phyloP scores from a whole-genome alignment of 768 basidiomycete genomes.

The Mycena rosella region DNA sequence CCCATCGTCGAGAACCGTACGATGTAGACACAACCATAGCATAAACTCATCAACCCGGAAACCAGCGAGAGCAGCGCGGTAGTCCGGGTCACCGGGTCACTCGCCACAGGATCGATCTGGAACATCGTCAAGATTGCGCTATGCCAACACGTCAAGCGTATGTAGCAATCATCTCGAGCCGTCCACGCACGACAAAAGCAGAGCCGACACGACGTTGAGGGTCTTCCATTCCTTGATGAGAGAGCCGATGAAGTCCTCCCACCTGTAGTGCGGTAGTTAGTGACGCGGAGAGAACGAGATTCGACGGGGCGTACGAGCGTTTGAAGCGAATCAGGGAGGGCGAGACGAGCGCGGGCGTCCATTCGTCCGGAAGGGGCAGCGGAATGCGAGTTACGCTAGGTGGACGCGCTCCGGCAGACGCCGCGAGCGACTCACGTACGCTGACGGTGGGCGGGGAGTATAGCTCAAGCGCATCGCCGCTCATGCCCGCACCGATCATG shows the following conservation, averaged over 20 bases:
- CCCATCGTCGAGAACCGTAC: constrained; percentile 80
- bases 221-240: constrained; percentile 84
- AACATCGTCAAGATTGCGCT: constrained; percentile 81
- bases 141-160: neutral
- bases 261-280: constrained; percentile 48
- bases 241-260: constrained; percentile 81
- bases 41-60: constrained; percentile 77
- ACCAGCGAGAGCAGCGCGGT: constrained; percentile 74
- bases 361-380: constrained; percentile 67
- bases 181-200: constrained; percentile 60
- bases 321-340: constrained; percentile 76
- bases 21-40: constrained; percentile 81
- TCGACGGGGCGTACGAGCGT: constrained; percentile 43
- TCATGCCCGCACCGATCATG: constrained; percentile 59
- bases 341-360: constrained; percentile 66
- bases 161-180: neutral
- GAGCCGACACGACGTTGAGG: constrained; percentile 76
- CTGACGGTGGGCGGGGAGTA: constrained; percentile 7
- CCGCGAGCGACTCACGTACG: constrained; percentile 37
- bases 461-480: constrained; percentile 29
- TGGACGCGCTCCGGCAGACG: constrained; percentile 42
- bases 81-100: constrained; percentile 73
- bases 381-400: constrained; percentile 36
- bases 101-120: constrained; percentile 65
- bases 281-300: neutral